Conservation (phyloP, 1,284 basidiomycete genomes). For the Cryptococcus sp. region DNA sequence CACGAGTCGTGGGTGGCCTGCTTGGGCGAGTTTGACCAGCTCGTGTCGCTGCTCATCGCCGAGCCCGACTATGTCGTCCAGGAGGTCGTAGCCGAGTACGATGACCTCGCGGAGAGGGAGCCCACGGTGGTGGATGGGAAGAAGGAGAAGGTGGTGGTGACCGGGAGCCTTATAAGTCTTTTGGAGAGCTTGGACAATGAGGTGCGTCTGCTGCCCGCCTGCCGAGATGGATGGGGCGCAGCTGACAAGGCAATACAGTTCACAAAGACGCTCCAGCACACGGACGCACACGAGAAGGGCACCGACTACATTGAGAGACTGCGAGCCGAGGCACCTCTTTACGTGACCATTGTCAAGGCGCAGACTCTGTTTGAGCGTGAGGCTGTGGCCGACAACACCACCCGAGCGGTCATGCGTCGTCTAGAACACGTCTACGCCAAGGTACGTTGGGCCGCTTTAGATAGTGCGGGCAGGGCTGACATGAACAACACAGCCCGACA, state of each 20-base stretch:
- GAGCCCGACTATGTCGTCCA: conserved; percentile 70
- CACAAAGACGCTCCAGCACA: conserved; percentile 94
- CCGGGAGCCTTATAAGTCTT: conserved; percentile 90
- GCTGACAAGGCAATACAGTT: conserved; percentile 54
- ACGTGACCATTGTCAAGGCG: conserved; percentile 86
- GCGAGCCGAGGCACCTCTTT: conserved; percentile 92
- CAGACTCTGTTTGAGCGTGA: conserved; percentile 87
- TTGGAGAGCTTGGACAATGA: conserved; percentile 97
- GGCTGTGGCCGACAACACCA: conserved; percentile 69
- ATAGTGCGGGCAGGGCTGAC: background rate
- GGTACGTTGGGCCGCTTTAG: conserved; percentile 53
- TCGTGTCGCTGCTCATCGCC: conserved; percentile 69
- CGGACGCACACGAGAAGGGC: conserved; percentile 83
- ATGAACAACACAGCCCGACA: conserved; percentile 65
- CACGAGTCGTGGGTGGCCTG: conserved; percentile 86
- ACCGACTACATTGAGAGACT: conserved; percentile 96
- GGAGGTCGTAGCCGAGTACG: conserved; percentile 88
- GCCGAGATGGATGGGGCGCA: background rate
- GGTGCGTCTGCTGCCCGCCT: conserved; percentile 23
- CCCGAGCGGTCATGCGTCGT: conserved; percentile 87
- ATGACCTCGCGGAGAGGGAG: conserved; percentile 80
- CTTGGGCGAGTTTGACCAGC: conserved; percentile 81
- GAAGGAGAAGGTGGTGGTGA: conserved; percentile 55
- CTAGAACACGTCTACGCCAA: conserved; percentile 98
- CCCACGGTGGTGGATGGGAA: conserved; percentile 56